phyloP scores from a whole-genome alignment of 495 filamentous ascomycete genomes.

The Hypoxylon intermedium region DNA sequence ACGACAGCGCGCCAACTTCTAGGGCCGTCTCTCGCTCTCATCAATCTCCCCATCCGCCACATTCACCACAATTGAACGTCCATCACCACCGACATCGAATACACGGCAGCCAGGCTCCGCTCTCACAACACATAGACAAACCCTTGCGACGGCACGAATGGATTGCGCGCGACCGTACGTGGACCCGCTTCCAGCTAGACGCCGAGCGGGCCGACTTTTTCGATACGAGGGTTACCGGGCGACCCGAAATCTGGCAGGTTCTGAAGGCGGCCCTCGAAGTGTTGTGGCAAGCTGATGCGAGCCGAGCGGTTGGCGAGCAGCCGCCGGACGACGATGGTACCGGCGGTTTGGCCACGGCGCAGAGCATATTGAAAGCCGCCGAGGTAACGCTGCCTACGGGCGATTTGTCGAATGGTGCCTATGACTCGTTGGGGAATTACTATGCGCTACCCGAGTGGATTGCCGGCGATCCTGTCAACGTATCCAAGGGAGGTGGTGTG shows the following conservation, averaged over 20 bases:
- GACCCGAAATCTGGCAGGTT: constrained; percentile 78
- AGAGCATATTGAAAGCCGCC: constrained; percentile 77
- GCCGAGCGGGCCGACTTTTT: constrained; percentile 72
- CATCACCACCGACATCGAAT: constrained; percentile 27
- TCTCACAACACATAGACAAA: constrained; percentile 58
- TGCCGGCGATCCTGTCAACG: constrained; percentile 75
- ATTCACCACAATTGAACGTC: constrained; percentile 11
- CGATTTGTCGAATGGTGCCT: constrained; percentile 74
- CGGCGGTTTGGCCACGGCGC: constrained; percentile 69
- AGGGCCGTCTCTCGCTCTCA: constrained; percentile 33
- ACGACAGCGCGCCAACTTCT: constrained; percentile 29
- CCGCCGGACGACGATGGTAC: constrained; percentile 40
- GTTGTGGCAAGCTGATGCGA: constrained; percentile 57
- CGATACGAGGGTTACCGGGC: constrained; percentile 81
- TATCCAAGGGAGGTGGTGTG: constrained; percentile 54
- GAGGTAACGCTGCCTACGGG: constrained; percentile 81
- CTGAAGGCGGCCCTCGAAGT: constrained; percentile 69
- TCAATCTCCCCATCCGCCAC: constrained; percentile 29
- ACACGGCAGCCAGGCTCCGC: constrained; percentile 22
- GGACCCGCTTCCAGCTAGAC: constrained; percentile 54
- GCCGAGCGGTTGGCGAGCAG: constrained; percentile 28
- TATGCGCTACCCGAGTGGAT: constrained; percentile 81
- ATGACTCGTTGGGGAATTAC: constrained; percentile 76
- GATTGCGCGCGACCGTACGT: constrained; percentile 52
- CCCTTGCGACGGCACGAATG: constrained; percentile 57